Conservation (phyloP, 2,329 filamentous ascomycete genomes). For the Penicillium sp. region DNA sequence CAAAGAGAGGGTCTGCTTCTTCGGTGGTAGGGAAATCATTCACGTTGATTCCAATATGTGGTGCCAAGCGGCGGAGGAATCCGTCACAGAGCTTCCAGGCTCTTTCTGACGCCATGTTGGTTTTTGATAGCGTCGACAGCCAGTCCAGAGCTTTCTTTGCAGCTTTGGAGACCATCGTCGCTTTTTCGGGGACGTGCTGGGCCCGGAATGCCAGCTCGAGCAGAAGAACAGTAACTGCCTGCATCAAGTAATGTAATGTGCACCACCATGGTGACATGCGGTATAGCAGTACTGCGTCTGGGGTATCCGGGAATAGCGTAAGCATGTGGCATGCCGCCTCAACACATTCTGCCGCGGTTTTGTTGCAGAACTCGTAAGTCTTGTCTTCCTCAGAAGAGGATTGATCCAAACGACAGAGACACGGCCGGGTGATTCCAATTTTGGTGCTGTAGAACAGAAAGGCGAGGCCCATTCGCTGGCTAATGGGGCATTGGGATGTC, state of each 20-base stretch:
- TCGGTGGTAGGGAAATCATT: conserved; percentile 29
- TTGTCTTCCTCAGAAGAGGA: conserved; percentile 30
- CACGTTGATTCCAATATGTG: conserved; percentile 29
- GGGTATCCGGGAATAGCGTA: conserved; percentile 38
- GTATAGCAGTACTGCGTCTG: conserved; percentile 36
- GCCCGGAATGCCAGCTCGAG: conserved; percentile 42
- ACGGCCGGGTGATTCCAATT: conserved; percentile 43
- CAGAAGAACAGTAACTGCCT: conserved; percentile 43
- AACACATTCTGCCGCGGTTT: conserved; percentile 40
- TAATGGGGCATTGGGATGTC: conserved; percentile 31
- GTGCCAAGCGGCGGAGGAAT: conserved; percentile 33
- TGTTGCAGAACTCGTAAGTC: conserved; percentile 36
- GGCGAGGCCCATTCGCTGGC: conserved; percentile 38
- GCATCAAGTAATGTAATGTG: conserved; percentile 44
- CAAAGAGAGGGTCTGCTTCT: conserved; percentile 15
- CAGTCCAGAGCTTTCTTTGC: conserved; percentile 36
- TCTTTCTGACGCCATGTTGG: conserved; percentile 28
- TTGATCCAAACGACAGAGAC: conserved; percentile 40
- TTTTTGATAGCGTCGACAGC: conserved; percentile 31
- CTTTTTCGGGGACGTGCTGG: conserved; percentile 44
- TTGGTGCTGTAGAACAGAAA: conserved; percentile 45
- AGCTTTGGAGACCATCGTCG: conserved; percentile 33
- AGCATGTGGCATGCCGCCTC: conserved; percentile 42
- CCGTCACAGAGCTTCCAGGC: conserved; percentile 37
- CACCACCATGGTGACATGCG: conserved; percentile 45